Conservation (phyloP, 371 early-diverging fungal genomes). For the Mortierella polycephala region DNA sequence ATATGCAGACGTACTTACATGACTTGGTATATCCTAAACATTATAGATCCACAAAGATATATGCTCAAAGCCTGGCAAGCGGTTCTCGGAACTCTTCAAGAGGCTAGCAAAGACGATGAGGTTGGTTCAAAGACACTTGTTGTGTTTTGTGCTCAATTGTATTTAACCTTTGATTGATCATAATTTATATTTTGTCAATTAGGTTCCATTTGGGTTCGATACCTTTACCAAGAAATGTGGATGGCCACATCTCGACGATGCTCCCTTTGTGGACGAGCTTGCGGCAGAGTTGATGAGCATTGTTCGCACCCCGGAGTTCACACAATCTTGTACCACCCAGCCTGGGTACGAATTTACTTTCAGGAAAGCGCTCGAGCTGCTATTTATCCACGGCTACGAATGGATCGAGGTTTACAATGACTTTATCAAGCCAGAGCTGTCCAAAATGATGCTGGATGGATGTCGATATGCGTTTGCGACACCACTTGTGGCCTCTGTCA, state of each 20-base stretch:
- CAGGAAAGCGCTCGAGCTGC: conserved; percentile 35
- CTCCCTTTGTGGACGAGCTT: conserved; percentile 37
- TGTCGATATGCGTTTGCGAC: conserved; percentile 16
- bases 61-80: conserved; percentile 29
- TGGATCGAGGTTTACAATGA: conserved; percentile 40
- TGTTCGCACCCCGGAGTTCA: conserved; percentile 15
- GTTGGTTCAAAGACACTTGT: neutral
- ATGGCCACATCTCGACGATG: conserved; percentile 23
- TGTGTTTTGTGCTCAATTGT: neutral
- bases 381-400: conserved; percentile 34
- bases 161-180: too few relatives aligned
- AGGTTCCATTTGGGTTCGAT: conserved; percentile 17
- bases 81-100: conserved; percentile 27
- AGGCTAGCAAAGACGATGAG: conserved; percentile 8
- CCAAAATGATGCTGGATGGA: conserved; percentile 24
- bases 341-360: conserved; percentile 22
- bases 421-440: conserved; percentile 21
- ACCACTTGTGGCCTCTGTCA: conserved; percentile 28
- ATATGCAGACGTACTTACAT: too few relatives aligned
- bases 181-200: neutral
- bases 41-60: conserved; percentile 10
- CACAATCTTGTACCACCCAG: neutral
- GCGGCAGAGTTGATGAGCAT: conserved; percentile 17
- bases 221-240: conserved; percentile 28
- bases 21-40: neutral